A percentile compares a stretch with the other conserved stretches of the same genome.
These are phyloP conservation scores for Fusarium sororula DNA, from an alignment of 2,329 filamentous ascomycete species.

Conservation along the genomic window DNA sequence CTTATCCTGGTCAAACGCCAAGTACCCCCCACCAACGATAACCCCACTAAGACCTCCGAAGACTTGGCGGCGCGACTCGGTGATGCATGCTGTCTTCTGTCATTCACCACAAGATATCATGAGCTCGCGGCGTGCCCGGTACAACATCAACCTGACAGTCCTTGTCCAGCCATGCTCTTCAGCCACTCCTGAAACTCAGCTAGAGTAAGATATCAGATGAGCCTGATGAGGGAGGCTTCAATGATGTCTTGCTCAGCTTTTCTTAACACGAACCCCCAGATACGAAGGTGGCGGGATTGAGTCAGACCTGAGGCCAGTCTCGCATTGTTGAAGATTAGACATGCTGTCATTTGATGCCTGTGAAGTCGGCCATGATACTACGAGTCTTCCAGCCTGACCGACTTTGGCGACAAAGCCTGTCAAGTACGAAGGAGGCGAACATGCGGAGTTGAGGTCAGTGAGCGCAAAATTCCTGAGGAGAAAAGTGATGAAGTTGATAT, in stretches of 20 bases:
- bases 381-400: neutral
- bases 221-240: neutral
- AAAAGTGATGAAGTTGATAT: constrained; percentile 14
- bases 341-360: neutral
- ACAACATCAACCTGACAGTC: neutral
- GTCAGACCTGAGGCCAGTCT: constrained; percentile 8
- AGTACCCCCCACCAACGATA: constrained; percentile 39
- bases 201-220: neutral
- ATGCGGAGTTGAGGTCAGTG: constrained; percentile 20
- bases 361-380: neutral
- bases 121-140: constrained; percentile 2
- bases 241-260: constrained; percentile 13
- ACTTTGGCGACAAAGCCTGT: constrained; percentile 3
- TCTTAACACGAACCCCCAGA: constrained; percentile 12
- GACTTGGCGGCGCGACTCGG: constrained; percentile 33
- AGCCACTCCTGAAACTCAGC: neutral
- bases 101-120: constrained; percentile 4
- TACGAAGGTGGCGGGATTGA: constrained; percentile 29
- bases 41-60: constrained; percentile 41
- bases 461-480: constrained; percentile 19
- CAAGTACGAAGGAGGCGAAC: constrained; percentile 4
- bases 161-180: neutral
- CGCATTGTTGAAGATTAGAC: neutral
- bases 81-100: constrained; percentile 28
- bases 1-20: constrained; percentile 36